These are phyloP conservation scores for Puccinia horiana DNA, from an alignment of 1,284 basidiomycete genomes.

Conservation along the genomic window DNA sequence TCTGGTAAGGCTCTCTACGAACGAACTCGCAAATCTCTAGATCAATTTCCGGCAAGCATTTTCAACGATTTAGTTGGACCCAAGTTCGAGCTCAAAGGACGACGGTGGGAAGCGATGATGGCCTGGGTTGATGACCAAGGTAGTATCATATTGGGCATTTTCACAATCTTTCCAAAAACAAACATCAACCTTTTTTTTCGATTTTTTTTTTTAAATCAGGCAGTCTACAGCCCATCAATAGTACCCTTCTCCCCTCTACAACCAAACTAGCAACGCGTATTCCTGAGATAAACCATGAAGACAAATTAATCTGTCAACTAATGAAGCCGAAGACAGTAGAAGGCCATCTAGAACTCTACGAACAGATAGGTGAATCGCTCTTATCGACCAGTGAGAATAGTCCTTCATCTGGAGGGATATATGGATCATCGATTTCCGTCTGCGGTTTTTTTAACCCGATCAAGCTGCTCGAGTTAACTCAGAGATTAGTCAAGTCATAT, in stretches of 20 bases:
- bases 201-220: constrained; percentile 1
- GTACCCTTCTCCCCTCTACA: neutral
- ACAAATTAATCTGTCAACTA: neutral
- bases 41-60: constrained; percentile 5
- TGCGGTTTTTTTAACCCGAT: constrained; percentile 34
- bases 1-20: constrained; percentile 24
- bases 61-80: neutral
- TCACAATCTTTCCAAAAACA: neutral
- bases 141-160: neutral
- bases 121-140: constrained; percentile 43
- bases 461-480: constrained; percentile 19
- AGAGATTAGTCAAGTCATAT: neutral
- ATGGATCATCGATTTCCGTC: neutral
- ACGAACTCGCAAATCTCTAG: constrained; percentile 2
- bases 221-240: constrained; percentile 21
- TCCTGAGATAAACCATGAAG: neutral
- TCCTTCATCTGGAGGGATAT: neutral
- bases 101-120: constrained; percentile 31
- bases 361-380: constrained; percentile 26
- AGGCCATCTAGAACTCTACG: constrained; percentile 7
- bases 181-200: neutral
- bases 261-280: neutral
- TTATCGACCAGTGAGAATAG: neutral
- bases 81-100: neutral
- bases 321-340: neutral